Evolutionary conservation across 495 filamentous ascomycete genomes (phyloP).

Genomic region (Aspergillus bridgeri): DNA sequence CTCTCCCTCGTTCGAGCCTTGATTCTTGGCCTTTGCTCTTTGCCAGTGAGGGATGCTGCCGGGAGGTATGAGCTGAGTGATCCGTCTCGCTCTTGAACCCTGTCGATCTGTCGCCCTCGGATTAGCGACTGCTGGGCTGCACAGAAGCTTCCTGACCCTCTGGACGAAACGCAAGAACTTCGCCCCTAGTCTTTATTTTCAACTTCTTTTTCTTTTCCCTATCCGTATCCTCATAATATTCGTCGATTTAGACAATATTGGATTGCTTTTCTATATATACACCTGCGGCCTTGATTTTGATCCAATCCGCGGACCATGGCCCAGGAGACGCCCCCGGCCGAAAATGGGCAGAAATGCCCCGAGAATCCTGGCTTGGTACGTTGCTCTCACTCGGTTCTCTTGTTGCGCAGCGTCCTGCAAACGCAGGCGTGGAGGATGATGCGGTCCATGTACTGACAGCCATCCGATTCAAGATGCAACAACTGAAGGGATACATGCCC

Average conservation of each 20-base stretch:
- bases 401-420: no score
- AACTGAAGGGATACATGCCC: constrained; percentile 18
- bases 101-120: neutral
- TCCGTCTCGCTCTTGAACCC: constrained; percentile 3
- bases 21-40: neutral
- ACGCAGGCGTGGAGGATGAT: no score
- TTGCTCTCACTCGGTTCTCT: neutral
- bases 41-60: constrained; percentile 4
- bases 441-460: neutral
- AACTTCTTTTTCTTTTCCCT: neutral
- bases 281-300: no score
- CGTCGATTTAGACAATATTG: neutral
- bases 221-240: neutral
- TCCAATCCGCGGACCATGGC: constrained; percentile 1
- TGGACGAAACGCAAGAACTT: no score
- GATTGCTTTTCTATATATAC: neutral
- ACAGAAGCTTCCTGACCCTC: neutral
- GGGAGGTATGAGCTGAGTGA: constrained; percentile 6
- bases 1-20: neutral
- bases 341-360: neutral
- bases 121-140: constrained; percentile 3
- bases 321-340: neutral
- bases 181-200: no score
- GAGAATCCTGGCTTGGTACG: constrained; percentile 1
- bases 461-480: neutral